Base-by-base conservation (phyloP, 2,329 filamentous ascomycete genomes). In the Domatiomyces catenatus region DNA sequence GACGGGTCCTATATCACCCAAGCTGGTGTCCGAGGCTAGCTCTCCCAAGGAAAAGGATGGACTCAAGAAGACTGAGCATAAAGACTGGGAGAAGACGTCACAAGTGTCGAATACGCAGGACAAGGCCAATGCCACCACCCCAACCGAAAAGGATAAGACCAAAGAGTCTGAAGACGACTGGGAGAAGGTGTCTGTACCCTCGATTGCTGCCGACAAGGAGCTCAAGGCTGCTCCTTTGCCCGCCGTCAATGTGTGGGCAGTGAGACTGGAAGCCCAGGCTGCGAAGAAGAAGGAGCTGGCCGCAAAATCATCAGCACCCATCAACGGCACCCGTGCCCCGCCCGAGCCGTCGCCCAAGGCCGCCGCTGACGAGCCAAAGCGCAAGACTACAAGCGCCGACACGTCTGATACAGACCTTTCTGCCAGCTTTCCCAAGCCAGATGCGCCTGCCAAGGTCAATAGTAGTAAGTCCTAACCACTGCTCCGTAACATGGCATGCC, bases 231-330 rank as follows among this genome's bases (percentile, higher is more conserved):
- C 90, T 17, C 84, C 87, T 26, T 74, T 85, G 44, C 92, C 92
- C 0, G 67, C 79, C 1, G 84, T 95, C 52, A 98, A 98, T 65
- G 72, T 89, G 55, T 98, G 92, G 90, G 77, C 81, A 55, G 80
- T 89, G 67, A 79, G 89, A 50, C 82, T 76, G 59, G 82, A 87
- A 61, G 80, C 80, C 59, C 70, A 74, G 54, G 67, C 74, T n/a
- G 68, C 72, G 42, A 75, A 74, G 62, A 59, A 62, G 48, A 75
- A 73, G 60, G 64, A 66, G 6, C 60, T 54, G 47, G 59, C 58
- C 42, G 52, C 59, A 1, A 52, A 53, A 28, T 50, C 50, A 18
- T 43, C 62, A 5, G 65, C 64, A 51, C 54, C 62, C 42, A 49
- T 44, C 51, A 10, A 51, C 44, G 22, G 22, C 48, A 19, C 44